Evolutionary conservation across 176 grass and related monocot genomes (phyloP).

Genomic region (Alopecurus myosuroides): DNA sequence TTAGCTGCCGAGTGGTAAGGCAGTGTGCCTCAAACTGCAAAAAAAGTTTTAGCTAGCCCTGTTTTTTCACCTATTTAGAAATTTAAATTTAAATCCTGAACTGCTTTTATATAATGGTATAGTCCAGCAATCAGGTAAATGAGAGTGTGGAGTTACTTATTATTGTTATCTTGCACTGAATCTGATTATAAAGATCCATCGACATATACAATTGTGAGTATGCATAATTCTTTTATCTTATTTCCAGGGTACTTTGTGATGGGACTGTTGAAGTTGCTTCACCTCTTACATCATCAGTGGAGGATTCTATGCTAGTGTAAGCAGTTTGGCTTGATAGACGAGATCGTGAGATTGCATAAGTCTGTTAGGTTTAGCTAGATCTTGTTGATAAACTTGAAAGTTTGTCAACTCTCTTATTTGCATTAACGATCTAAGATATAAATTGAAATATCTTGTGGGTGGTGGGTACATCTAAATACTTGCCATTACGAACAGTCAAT

Average conservation of each 20-base stretch:
- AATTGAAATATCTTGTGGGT: background rate
- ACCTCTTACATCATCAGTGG: slow-evolving; percentile 80
- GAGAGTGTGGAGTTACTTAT: background rate
- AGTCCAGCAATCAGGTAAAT: background rate
- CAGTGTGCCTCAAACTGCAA: background rate
- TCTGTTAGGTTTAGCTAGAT: background rate
- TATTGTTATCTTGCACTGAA: background rate
- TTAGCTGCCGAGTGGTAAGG: background rate
- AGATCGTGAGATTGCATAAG: background rate
- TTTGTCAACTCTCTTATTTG: background rate
- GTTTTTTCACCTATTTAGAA: background rate
- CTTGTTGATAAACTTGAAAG: background rate
- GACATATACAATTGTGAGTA: background rate
- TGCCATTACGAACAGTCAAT: background rate
- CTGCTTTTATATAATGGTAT: background rate
- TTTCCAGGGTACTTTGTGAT: slow-evolving; percentile 71
- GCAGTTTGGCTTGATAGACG: slow-evolving; percentile 20
- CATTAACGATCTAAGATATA: background rate
- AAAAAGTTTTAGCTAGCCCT: background rate
- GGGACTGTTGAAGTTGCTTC: slow-evolving; percentile 99
- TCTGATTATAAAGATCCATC: background rate
- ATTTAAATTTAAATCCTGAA: background rate
- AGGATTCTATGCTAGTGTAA: slow-evolving; percentile 95
- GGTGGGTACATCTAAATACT: background rate
- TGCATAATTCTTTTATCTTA: slow-evolving; percentile 5